Conservation (phyloP, 208 protist species). For the Trypanosoma lewisi region DNA sequence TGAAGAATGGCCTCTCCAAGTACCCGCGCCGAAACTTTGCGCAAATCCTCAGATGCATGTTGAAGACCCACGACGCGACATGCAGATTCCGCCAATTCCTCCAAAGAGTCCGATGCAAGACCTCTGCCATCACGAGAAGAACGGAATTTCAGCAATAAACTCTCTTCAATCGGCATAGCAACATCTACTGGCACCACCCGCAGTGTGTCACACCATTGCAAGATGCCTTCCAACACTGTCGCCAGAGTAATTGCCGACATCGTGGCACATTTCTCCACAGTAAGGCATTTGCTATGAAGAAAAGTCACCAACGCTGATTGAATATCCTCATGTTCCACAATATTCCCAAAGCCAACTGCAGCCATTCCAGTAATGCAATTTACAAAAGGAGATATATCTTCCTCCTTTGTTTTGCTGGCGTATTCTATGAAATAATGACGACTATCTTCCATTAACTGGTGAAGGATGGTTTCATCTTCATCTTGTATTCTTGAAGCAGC, state of each 20-base stretch:
- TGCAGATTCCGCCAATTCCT: constrained; percentile 15
- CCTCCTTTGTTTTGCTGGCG: neutral
- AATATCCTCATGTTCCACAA: neutral
- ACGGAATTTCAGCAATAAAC: constrained; percentile 1
- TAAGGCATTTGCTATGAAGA: constrained; percentile 9
- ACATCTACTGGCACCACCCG: neutral
- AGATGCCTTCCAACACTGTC: constrained; percentile 10
- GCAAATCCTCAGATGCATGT: constrained; percentile 8
- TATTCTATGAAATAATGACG: constrained; percentile 20
- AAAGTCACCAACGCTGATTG: neutral
- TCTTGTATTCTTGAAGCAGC: constrained; percentile 20
- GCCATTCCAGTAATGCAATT: constrained; percentile 28
- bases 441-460: constrained; percentile 16
- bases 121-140: neutral
- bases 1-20: constrained; percentile 39
- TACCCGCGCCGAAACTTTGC: constrained; percentile 24
- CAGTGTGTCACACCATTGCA: constrained; percentile 10
- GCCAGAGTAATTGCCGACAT: neutral
- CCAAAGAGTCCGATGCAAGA: neutral
- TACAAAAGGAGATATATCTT: constrained; percentile 23
- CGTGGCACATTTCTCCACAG: neutral
- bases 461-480: neutral
- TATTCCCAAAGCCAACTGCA: constrained; percentile 23
- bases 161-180: constrained; percentile 3
- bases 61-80: constrained; percentile 26